Conservation (phyloP, 345 rosid species). For the Arabis hirsuta region DNA sequence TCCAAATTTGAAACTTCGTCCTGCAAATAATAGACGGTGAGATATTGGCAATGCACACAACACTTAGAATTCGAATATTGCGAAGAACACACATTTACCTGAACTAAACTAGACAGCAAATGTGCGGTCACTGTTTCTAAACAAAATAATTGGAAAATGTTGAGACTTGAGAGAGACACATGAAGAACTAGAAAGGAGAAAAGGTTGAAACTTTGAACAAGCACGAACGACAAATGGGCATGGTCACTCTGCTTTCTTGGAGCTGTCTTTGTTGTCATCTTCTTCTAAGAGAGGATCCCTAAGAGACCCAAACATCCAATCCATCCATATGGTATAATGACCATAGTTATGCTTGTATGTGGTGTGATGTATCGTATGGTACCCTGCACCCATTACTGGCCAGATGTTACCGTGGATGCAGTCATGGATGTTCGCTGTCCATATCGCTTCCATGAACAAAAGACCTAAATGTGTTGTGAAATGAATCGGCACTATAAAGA, state of each 20-base stretch:
- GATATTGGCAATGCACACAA: neutral
- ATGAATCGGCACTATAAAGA: constrained; percentile 80
- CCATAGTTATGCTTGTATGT: constrained; percentile 98
- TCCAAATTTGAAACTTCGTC: neutral
- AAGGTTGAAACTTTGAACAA: constrained; percentile 27
- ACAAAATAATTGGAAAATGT: constrained; percentile 5
- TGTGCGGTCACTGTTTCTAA: constrained; percentile 14
- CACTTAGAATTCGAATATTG: neutral
- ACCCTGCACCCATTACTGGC: constrained; percentile 99
- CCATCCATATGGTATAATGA: constrained; percentile 97
- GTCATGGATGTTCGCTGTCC: constrained; percentile 96
- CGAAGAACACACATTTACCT: constrained; percentile 23
- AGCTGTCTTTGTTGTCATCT: constrained; percentile 32
- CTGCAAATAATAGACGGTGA: neutral
- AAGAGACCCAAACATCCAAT: constrained; percentile 95
- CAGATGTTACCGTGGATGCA: constrained; percentile 82
- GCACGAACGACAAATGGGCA: neutral
- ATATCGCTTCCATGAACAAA: constrained; percentile 76
- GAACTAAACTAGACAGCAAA: constrained; percentile 20
- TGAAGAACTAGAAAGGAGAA: neutral
- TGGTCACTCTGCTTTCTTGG: constrained; percentile 36
- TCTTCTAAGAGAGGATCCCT: constrained; percentile 65
- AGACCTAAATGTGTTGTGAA: constrained; percentile 74
- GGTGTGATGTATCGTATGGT: constrained; percentile 96
- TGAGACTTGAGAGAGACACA: neutral